Base-by-base conservation (phyloP, 352 stramenopile species). In the Phytophthora cactorum region DNA sequence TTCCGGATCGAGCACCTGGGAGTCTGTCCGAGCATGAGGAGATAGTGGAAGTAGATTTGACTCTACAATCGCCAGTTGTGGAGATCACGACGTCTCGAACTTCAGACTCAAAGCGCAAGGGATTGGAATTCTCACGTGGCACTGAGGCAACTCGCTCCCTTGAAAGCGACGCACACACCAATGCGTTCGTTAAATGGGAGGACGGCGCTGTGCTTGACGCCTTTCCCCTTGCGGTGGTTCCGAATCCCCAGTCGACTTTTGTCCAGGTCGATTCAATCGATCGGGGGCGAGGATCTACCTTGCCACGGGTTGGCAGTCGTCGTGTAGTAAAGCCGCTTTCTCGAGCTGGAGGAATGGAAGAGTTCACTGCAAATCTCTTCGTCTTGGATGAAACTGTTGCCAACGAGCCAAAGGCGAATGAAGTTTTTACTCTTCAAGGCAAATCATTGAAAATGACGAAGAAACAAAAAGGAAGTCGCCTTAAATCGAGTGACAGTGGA, bases 141-240 rank as follows among this genome's bases (percentile, higher is more conserved):
- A 14, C 34, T 3, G 34, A 39, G 5, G 6, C 34, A 39, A 22
- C 22, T 22, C 22, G 22, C 22, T 22, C 22, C 22, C 34, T 39
- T 39, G 34, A 39, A 10, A 39, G 34, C 34, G 25, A 8, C 17
- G 52, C 17, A 8, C 41, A 46, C 9, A 15, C 50, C 2, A 65
- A 27, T 12, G 6, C 68, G 2, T 75, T 55, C 8, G 56, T 72
- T 17, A 75, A 75, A 54, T 75, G 63, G 63, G 63, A 75, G 22
- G 68, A 68, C 0, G 15, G 6, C 0, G 14, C 39, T 27, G 17
- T n/a, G n/a, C 45, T 77, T 29, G 60, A 71, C 39, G 59, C 45
- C 32, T 74, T 74, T 4, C 59, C 69, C 4, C 59, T 77, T 5
- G 50, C 54, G 12, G 65, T 74, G 14, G 25, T 49, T 12, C 7